Base-by-base conservation (phyloP, 495 filamentous ascomycete genomes). In the Podospora comata region DNA sequence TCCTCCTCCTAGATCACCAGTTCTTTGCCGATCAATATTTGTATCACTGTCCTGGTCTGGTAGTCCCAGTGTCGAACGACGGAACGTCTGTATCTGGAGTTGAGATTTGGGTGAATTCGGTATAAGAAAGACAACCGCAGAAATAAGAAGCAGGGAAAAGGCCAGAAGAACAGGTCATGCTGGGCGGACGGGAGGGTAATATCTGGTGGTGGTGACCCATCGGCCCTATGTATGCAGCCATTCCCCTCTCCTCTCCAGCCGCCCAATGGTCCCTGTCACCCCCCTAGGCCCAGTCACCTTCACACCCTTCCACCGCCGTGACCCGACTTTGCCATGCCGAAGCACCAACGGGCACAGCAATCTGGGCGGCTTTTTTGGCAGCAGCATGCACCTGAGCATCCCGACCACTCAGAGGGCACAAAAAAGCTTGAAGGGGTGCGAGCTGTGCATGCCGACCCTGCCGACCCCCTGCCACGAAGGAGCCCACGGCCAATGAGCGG, bases 381-480 rank as follows among this genome's bases (percentile, higher is more conserved):
- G 62, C 67, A 70, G 67, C 62, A 65, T 63, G 53, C 62, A 69
- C 63, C 56, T 54, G 64, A 60, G 62, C 27, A 62, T 23, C 67
- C 65, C 19, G 68, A 53, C 75, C 72, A 77, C 61, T 73, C 71
- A 73, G 55, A 75, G 67, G 54, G 15, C 58, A 64, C 56, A 39
- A 70, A 68, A 68, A 65, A 3, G 67, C 65, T 62, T 66, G 69
- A 65, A 68, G 32, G 68, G 57, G 57, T 60, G 69, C 68, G 65
- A 68, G 66, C 65, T 62, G 66, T 67, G 73, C 71, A 72, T 76
- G 71, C 73, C 74, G 74, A 75, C 67, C 39, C 73, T 73, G 72
- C 72, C 71, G 69, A 48, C 68, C 74, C 74, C 74, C 68, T 75
- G 75, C 68, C 71, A 57, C 9, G 61, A 58, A 71, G 44, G 59